Evolutionary conservation across 495 filamentous ascomycete species (phyloP), one percentile per base, ranked within the genome.

Genomic region (Penicillium macrosclerotiorum): DNA sequence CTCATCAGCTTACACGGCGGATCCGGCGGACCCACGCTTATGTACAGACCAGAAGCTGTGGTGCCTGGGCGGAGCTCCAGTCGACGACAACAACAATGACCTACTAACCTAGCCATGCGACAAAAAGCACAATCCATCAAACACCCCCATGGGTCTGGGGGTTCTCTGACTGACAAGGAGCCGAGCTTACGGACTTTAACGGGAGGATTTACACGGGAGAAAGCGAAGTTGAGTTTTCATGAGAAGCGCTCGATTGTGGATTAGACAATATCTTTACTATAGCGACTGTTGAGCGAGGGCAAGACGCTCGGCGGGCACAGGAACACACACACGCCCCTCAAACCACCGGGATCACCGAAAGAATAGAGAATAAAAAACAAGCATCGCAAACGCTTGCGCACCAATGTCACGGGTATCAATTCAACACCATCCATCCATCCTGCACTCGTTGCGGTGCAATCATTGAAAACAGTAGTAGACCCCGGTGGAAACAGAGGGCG

Each of bases 381-480:
- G n/a, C n/a, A n/a, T n/a, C n/a, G n/a, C n/a, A 43, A 37, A 45
- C 19, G 38, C 45, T 54, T 49, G 48, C 42, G 40, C 42, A 57
- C 57, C 54, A 49, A 45, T 60, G 47, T 44, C 55, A 54, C 46
- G 56, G 51, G 54, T 61, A 58, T 61, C 57, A 61, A 18, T 43
- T 40, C 47, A 57, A 50, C 47, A 61, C 51, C 57, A 57, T 37
- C 37, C 43, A 40, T 33, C 44, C 45, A 61, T 47, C 45, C 18
- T 51, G 49, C 52, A 60, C 42, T 18, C 25, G 22, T 20, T n/a
- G 17, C 25, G 20, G 14, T 37, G 36, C 49, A 42, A 41, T 42
- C 18, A 32, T 51, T 39, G 40, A 47, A 43, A 47, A 47, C 23
- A 35, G 50, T 34, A 18, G 14, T 35, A 33, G 51, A 42, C 53